These are phyloP conservation scores for Lasiodiplodia citricola DNA, from an alignment of 2,329 filamentous ascomycete species.

Conservation along the genomic window DNA sequence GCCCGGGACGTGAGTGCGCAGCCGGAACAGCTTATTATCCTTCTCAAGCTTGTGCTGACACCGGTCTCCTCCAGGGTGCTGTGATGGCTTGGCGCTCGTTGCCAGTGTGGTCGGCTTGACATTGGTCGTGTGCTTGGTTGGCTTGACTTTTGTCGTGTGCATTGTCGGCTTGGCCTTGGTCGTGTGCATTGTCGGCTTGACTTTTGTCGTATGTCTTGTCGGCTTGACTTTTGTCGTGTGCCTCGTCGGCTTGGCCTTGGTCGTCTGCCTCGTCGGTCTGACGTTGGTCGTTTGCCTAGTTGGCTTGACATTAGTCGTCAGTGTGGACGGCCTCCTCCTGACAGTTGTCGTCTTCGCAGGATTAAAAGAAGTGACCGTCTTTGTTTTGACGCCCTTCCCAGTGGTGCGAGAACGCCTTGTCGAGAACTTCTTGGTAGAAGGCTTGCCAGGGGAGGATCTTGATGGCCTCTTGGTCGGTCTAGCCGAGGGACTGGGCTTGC, in stretches of 20 bases:
- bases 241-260: neutral
- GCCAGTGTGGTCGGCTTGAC: neutral
- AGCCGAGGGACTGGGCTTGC: neutral
- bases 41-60: neutral
- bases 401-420: too few relatives aligned
- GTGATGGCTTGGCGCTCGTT: neutral
- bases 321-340: too few relatives aligned
- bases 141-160: too few relatives aligned
- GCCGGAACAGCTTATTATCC: neutral
- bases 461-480: neutral
- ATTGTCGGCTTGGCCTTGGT: neutral
- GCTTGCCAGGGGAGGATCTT: too few relatives aligned
- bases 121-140: too few relatives aligned
- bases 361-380: too few relatives aligned
- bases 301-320: too few relatives aligned
- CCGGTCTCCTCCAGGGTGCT: neutral
- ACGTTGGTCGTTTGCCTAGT: neutral
- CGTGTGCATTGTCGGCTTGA: too few relatives aligned
- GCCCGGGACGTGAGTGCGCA: conserved; percentile 6
- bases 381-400: too few relatives aligned
- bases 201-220: too few relatives aligned
- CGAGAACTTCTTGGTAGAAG: neutral
- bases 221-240: too few relatives aligned
- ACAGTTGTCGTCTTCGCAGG: too few relatives aligned
- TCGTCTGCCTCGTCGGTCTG: neutral